Conservation (phyloP, 495 filamentous ascomycete species). For the Polyplosphaeria fusca region DNA sequence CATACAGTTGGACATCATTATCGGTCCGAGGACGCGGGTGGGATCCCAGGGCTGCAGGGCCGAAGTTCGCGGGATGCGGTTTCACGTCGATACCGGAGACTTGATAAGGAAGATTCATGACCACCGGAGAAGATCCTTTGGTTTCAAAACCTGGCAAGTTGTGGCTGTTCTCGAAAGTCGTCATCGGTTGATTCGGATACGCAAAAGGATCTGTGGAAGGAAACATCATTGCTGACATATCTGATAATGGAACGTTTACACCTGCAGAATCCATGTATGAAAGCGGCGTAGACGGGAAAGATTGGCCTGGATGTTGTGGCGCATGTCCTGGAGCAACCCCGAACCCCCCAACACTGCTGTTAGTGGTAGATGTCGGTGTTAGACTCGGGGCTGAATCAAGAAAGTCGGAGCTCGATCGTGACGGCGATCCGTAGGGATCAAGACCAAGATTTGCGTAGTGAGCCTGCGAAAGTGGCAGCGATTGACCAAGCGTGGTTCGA, state of each 20-base stretch:
- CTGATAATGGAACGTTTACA: constrained; percentile 55
- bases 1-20: constrained; percentile 54
- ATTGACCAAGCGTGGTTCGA: constrained; percentile 7
- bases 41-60: constrained; percentile 2
- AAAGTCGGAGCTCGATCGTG: constrained; percentile 18
- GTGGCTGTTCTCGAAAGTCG: constrained; percentile 53
- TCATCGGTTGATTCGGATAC: constrained; percentile 82
- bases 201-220: constrained; percentile 84
- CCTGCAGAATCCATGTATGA: constrained; percentile 21
- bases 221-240: constrained; percentile 89
- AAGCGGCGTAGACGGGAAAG: constrained; percentile 16
- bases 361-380: constrained; percentile 19
- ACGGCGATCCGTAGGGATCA: constrained; percentile 14
- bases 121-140: constrained; percentile 9
- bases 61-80: constrained; percentile 7
- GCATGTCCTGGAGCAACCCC: constrained; percentile 2
- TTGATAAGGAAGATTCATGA: constrained; percentile 4
- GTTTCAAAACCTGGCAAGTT: constrained; percentile 43
- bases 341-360: constrained; percentile 10
- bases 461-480: constrained; percentile 20
- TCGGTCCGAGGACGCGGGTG: constrained; percentile 31
- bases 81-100: constrained; percentile 19
- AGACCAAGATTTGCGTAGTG: constrained; percentile 20
- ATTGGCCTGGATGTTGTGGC: constrained; percentile 1
- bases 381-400: constrained; percentile 28